Conservation (phyloP, 1,284 basidiomycete genomes). For the Schizophyllum commune region DNA sequence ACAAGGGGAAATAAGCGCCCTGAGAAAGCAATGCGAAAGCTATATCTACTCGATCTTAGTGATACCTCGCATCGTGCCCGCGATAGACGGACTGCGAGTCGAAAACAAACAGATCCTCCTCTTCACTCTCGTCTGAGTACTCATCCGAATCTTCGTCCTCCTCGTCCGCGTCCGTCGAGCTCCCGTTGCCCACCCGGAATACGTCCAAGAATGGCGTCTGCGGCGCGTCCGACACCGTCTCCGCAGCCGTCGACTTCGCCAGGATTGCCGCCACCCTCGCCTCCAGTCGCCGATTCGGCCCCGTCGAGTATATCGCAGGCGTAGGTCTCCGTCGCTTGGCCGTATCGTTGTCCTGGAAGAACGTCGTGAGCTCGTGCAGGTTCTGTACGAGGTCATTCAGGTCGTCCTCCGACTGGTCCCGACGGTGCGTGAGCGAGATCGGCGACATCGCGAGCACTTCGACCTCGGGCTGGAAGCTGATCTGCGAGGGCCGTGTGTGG, state of each 20-base stretch:
- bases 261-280: conserved; percentile 74
- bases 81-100: conserved; percentile 43
- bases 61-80: conserved; percentile 30
- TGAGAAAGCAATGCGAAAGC: neutral
- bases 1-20: neutral
- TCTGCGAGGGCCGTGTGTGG: conserved; percentile 63
- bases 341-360: conserved; percentile 61
- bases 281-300: conserved; percentile 49
- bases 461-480: conserved; percentile 60
- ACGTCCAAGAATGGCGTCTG: conserved; percentile 74
- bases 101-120: conserved; percentile 63
- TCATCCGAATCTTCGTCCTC: conserved; percentile 40
- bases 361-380: conserved; percentile 79
- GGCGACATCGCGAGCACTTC: conserved; percentile 30
- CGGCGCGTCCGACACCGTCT: conserved; percentile 44
- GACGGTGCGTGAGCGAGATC: neutral
- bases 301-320: conserved; percentile 13
- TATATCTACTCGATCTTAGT: conserved; percentile 5
- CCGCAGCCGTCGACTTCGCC: conserved; percentile 57
- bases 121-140: conserved; percentile 49
- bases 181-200: conserved; percentile 49
- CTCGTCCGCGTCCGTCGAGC: conserved; percentile 29
- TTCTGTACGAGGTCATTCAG: conserved; percentile 84
- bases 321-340: neutral
- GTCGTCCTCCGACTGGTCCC: conserved; percentile 46